These are phyloP conservation scores for Gliomastix tumulicola DNA, from an alignment of 2,329 filamentous ascomycete species.

Conservation along the genomic window DNA sequence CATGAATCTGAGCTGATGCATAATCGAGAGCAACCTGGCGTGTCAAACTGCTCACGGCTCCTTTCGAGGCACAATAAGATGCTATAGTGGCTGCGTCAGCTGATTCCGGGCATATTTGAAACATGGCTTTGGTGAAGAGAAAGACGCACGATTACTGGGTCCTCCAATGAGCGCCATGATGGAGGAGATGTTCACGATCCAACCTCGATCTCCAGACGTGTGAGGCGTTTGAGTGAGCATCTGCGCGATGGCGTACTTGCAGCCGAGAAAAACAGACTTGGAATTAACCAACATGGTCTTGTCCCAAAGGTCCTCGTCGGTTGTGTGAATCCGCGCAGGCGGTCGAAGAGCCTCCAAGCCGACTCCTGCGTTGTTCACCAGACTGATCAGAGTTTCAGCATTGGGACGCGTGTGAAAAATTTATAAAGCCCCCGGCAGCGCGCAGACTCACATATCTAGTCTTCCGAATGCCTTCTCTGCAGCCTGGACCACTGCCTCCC, in stretches of 20 bases:
- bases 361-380: slow-evolving; percentile 33
- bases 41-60: slow-evolving; percentile 40
- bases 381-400: background rate
- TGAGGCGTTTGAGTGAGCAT: slow-evolving; percentile 40
- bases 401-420: too few relatives aligned
- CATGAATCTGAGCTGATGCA: slow-evolving; percentile 37
- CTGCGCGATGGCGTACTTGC: slow-evolving; percentile 36
- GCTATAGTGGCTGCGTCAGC: slow-evolving; percentile 14
- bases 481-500: background rate
- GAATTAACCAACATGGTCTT: slow-evolving; percentile 26
- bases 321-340: slow-evolving; percentile 34
- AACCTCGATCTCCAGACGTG: slow-evolving; percentile 31
- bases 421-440: too few relatives aligned
- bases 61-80: slow-evolving; percentile 40
- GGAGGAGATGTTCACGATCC: slow-evolving; percentile 41
- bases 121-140: background rate
- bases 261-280: slow-evolving; percentile 28
- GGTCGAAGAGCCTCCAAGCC: slow-evolving; percentile 23
- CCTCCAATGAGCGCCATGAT: slow-evolving; percentile 30
- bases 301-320: slow-evolving; percentile 37
- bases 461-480: background rate
- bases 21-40: slow-evolving; percentile 41
- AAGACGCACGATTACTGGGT: slow-evolving; percentile 12
- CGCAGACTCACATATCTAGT: slow-evolving; percentile 1
- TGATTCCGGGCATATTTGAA: background rate